Base-by-base conservation (phyloP, 2,329 filamentous ascomycete species). In the Gaeumannomyces tritici region DNA sequence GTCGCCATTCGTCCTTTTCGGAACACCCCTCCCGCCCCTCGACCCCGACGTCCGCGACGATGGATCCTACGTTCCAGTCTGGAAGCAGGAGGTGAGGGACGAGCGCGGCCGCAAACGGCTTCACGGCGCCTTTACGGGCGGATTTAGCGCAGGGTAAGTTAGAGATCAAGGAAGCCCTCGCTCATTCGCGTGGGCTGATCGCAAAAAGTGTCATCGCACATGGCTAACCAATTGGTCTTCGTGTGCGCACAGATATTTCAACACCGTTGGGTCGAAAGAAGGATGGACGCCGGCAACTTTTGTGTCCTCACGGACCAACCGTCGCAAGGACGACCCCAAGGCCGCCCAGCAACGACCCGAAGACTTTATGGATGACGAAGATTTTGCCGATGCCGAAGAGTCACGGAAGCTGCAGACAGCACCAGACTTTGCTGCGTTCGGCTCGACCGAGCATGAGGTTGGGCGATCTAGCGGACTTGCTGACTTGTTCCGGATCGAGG, bases 341-440 rank as follows among this genome's bases (percentile, higher is more conserved):
- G 68, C 76, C 2, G 67, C 68, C 11, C 75, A 82, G 66, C 86
- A 89, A 71, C 85, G 87, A 59, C 84, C 87, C 0, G 92, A 98
- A 73, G 93, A 98, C 71, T 98, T 93, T 69, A 99, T 99, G 95
- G 95, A 99, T 70, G 93, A 96, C 55, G 95, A 99, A 73, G 95
- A 99, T 74, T 79, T 96, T 42, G 90, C 89, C 8, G 92, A 96
- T 72, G 89, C 88, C 0, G 91, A 89, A 63, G 92, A 96, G 74
- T 82, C 89, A 2, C 85, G 87, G 69, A 83, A 83, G 64, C 76
- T 97, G 42, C 84, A 93, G 69, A 96, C 90, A 0, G 81, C 85
- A 0, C 81, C 86, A 61, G 83, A 82, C 0, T 97, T 95, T 73
- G 83, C 89, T 0, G 90, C 89, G 0, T 79, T 97, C 33, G 93